Percentiles rank a stretch among this genome's conserved stretches.
Conservation (phyloP, 805 yeast species). For the Wickerhamomyces bovis region DNA sequence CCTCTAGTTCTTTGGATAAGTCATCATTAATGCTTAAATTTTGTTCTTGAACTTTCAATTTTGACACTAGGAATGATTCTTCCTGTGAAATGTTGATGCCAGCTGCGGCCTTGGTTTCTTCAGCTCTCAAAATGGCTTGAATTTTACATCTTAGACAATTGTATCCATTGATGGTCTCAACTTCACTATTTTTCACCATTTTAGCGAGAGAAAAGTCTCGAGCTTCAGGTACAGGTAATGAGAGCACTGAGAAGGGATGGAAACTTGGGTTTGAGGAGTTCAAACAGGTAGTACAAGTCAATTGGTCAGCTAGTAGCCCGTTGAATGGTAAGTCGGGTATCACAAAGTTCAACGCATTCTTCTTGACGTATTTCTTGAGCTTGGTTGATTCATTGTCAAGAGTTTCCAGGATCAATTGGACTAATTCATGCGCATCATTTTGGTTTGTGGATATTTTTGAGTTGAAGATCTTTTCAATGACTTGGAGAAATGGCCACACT, state of each 20-base stretch:
- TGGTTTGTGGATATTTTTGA: constrained; percentile 75
- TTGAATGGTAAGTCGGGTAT: constrained; percentile 69
- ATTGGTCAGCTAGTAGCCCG: constrained; percentile 59
- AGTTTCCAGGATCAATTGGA: constrained; percentile 76
- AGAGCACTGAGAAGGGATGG: constrained; percentile 62
- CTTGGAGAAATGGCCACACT: constrained; percentile 74
- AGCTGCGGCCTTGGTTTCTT: constrained; percentile 17
- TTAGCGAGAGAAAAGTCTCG: constrained; percentile 41
- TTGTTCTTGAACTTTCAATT: constrained; percentile 31
- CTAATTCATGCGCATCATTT: constrained; percentile 92
- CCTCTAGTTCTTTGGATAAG: constrained; percentile 42
- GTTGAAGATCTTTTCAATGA: constrained; percentile 64
- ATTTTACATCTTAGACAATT: constrained; percentile 72
- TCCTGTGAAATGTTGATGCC: constrained; percentile 17
- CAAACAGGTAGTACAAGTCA: constrained; percentile 66
- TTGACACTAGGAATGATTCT: constrained; percentile 28
- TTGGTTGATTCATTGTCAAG: constrained; percentile 57
- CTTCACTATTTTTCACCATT: constrained; percentile 49
- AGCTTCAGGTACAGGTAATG: constrained; percentile 64
- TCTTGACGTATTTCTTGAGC: constrained; percentile 29
- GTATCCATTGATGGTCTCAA: constrained; percentile 71
- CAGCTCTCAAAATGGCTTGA: constrained; percentile 33
- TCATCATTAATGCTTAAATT: constrained; percentile 58
- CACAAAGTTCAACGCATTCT: constrained; percentile 11
- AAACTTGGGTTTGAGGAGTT: constrained; percentile 51